Percentiles rank a stretch among this genome's conserved stretches.
phyloP scores from a whole-genome alignment of 2,329 filamentous ascomycete species.

The Cladosporium velox region DNA sequence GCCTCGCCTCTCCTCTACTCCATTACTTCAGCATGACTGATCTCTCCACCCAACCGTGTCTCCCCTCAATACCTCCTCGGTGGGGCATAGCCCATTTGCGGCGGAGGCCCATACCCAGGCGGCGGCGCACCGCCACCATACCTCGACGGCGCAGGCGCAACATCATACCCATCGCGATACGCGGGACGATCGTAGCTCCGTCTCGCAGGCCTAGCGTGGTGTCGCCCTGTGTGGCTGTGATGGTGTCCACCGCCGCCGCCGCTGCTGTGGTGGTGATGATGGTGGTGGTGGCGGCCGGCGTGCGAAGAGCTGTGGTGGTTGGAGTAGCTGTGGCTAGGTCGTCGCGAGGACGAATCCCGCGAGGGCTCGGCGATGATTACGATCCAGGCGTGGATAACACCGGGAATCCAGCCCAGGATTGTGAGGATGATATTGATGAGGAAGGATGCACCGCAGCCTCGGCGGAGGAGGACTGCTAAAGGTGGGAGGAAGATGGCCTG shows the following conservation, averaged over 20 bases:
- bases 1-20: background rate
- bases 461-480: slow-evolving; percentile 86
- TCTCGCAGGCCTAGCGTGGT: slow-evolving; percentile 7
- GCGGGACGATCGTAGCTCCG: slow-evolving; percentile 11
- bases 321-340: background rate
- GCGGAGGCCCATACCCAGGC: slow-evolving; percentile 16
- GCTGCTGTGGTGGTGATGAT: background rate
- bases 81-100: slow-evolving; percentile 17
- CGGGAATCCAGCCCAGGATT: slow-evolving; percentile 61
- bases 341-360: background rate
- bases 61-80: slow-evolving; percentile 9
- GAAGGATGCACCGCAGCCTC: slow-evolving; percentile 78
- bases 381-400: slow-evolving; percentile 81
- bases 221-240: background rate
- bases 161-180: background rate
- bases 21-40: background rate
- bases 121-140: slow-evolving; percentile 9
- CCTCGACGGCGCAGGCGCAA: background rate
- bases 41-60: background rate
- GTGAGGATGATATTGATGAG: slow-evolving; percentile 89
- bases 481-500: slow-evolving; percentile 73
- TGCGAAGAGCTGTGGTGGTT: slow-evolving; percentile 9
- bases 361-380: slow-evolving; percentile 37
- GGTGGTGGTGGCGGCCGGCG: background rate
- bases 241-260: background rate